These are phyloP conservation scores for Pestalotiopsis sp. DNA, from an alignment of 2,329 filamentous ascomycete genomes.

Conservation along the genomic window DNA sequence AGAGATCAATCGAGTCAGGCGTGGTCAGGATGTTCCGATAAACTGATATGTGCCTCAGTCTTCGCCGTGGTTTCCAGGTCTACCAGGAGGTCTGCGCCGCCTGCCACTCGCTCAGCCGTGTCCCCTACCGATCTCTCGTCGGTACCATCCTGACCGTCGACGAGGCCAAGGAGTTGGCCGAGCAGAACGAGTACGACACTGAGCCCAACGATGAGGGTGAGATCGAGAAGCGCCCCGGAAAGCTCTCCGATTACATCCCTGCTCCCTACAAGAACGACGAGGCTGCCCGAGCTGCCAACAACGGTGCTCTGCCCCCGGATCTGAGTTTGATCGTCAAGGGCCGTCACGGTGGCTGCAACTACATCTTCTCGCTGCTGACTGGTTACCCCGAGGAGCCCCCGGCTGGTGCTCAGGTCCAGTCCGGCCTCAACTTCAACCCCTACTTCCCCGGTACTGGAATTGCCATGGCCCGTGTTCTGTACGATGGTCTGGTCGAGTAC, in stretches of 20 bases:
- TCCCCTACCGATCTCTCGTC: conserved; percentile 91
- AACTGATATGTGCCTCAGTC: conserved; percentile 52
- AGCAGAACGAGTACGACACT: conserved; percentile 97
- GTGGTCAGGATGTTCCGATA: neutral
- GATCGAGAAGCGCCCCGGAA: conserved; percentile 97
- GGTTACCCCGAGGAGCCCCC: conserved; percentile 97
- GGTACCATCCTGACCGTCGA: conserved; percentile 93
- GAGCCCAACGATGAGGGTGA: conserved; percentile 98
- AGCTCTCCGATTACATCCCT: conserved; percentile 97
- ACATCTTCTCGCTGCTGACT: conserved; percentile 96
- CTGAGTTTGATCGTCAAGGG: conserved; percentile 97
- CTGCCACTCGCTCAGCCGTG: conserved; percentile 94
- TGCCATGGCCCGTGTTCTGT: conserved; percentile 97
- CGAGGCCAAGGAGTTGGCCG: conserved; percentile 95
- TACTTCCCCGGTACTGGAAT: conserved; percentile 99
- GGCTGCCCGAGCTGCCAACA: conserved; percentile 96
- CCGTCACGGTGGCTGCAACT: conserved; percentile 96
- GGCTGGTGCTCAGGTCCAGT: conserved; percentile 81
- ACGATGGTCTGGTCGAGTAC: conserved; percentile 97
- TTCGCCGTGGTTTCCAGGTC: conserved; percentile 98
- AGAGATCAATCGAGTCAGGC: neutral
- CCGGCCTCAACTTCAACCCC: conserved; percentile 99
- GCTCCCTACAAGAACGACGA: conserved; percentile 98
- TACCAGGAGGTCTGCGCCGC: conserved; percentile 98
- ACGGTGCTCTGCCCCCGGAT: conserved; percentile 96